Percentiles rank a stretch among this genome's conserved stretches.
Conservation (phyloP, 495 filamentous ascomycete genomes). For the Lasiosphaeriaceae sp. region DNA sequence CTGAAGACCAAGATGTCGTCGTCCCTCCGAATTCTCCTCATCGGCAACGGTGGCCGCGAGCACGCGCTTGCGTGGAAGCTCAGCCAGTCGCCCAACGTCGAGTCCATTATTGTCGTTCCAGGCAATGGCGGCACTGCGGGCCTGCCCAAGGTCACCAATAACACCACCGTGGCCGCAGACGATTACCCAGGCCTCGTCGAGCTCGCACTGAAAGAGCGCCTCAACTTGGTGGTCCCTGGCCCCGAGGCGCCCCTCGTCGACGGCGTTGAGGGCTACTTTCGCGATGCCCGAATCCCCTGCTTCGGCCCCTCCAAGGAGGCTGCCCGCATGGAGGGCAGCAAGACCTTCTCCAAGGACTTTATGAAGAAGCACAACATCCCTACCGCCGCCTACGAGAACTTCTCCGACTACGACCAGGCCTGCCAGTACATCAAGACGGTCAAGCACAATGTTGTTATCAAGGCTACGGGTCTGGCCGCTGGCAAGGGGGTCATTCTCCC, state of each 20-base stretch:
- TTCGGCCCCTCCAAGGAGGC: conserved; percentile 87
- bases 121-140: conserved; percentile 89
- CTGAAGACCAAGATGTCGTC: conserved; percentile 20
- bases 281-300: conserved; percentile 69
- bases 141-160: conserved; percentile 68
- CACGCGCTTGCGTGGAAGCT: conserved; percentile 96
- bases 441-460: conserved; percentile 78
- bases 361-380: conserved; percentile 90
- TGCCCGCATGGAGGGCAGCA: conserved; percentile 90
- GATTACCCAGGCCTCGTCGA: conserved; percentile 74
- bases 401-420: conserved; percentile 75
- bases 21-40: conserved; percentile 70
- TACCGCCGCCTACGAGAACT: conserved; percentile 86
- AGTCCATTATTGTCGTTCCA: conserved; percentile 62
- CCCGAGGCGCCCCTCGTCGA: conserved; percentile 93
- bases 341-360: conserved; percentile 97
- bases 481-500: conserved; percentile 94
- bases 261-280: conserved; percentile 82
- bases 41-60: conserved; percentile 92
- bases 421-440: conserved; percentile 70
- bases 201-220: conserved; percentile 54
- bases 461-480: conserved; percentile 80
- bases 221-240: conserved; percentile 87
- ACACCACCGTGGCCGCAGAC: conserved; percentile 59
- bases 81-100: conserved; percentile 67